phyloP scores from a whole-genome alignment of 257 asterid genomes.

The Gardenia jasminoides region DNA sequence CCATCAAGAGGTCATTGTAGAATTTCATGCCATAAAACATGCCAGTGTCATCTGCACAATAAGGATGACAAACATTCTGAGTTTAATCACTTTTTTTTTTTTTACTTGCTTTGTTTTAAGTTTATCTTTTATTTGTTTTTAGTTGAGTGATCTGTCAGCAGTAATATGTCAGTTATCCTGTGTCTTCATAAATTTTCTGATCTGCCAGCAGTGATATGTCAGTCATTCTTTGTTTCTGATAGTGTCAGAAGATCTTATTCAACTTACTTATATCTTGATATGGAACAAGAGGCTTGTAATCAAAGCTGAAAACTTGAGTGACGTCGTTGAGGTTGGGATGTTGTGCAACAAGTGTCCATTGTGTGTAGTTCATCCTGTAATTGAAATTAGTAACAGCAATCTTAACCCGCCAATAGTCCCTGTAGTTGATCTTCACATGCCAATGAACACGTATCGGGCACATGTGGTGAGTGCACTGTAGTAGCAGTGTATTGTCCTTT shows the following conservation, averaged over 20 bases:
- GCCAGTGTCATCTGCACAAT: conserved; percentile 78
- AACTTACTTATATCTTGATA: conserved; percentile 68
- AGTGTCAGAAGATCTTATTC: not conserved
- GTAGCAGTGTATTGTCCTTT: conserved; percentile 53
- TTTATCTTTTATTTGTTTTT: too few species aligned
- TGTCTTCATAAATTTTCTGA: too few species aligned
- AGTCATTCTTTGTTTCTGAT: not conserved
- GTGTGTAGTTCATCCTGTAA: conserved; percentile 64
- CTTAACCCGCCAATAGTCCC: conserved; percentile 67
- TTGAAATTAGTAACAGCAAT: conserved; percentile 71
- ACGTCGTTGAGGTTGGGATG: conserved; percentile 78
- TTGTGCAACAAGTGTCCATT: conserved; percentile 77
- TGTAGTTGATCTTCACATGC: conserved; percentile 74
- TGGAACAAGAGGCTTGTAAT: conserved; percentile 70
- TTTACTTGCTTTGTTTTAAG: not conserved
- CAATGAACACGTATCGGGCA: conserved; percentile 79
- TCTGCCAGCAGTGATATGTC: not conserved
- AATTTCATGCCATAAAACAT: conserved; percentile 90
- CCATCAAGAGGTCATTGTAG: conserved; percentile 79
- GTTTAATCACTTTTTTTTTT: not conserved
- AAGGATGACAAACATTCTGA: not conserved
- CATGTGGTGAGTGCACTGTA: conserved; percentile 76
- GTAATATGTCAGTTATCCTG: not conserved
- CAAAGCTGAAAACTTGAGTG: conserved; percentile 78
- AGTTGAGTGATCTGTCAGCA: not conserved